A percentile compares a stretch with the other conserved stretches of the same genome.
Evolutionary conservation across 768 basidiomycete species (phyloP).

Genomic region (Glaciozyma martinii): DNA sequence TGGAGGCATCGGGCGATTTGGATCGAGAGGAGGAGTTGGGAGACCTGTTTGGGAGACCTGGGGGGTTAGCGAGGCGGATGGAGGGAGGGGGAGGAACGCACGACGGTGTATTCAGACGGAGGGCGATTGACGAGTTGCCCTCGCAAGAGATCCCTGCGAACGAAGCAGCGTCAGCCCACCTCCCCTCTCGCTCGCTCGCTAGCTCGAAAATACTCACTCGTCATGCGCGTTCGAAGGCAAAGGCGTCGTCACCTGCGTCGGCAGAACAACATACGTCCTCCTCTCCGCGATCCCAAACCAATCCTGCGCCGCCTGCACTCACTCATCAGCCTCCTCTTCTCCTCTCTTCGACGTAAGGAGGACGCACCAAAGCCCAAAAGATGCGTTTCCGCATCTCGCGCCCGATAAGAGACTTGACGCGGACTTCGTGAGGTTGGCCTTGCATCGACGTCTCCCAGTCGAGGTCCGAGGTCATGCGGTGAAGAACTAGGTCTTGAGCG

Average conservation of each 20-base stretch:
- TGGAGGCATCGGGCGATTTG: conserved; percentile 15
- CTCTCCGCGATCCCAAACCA: conserved; percentile 8
- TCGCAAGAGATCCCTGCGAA: conserved; percentile 12
- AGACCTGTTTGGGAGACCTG: no score
- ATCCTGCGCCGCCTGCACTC: no score
- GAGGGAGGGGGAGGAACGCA: no score
- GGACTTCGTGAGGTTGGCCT: not conserved
- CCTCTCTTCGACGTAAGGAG: no score
- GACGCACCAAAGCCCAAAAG: conserved; percentile 1
- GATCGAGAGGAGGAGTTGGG: conserved; percentile 7
- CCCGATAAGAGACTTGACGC: conserved; percentile 3
- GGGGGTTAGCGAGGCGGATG: no score
- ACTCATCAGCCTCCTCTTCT: no score
- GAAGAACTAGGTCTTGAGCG: conserved; percentile 10
- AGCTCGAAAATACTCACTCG: no score
- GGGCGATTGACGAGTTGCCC: conserved; percentile 9
- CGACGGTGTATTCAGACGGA: conserved; percentile 10
- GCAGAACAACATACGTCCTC: conserved; percentile 1
- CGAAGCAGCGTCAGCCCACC: not conserved
- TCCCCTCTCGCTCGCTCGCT: no score
- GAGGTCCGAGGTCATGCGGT: conserved; percentile 5
- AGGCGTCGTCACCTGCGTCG: conserved; percentile 16
- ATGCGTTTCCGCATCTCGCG: conserved; percentile 6
- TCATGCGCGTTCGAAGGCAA: conserved; percentile 10
- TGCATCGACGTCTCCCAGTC: not conserved